Percentiles rank a stretch among this genome's conserved stretches.
Evolutionary conservation across 768 basidiomycete species (phyloP).

Genomic region (Rhizopogon vesiculosus): DNA sequence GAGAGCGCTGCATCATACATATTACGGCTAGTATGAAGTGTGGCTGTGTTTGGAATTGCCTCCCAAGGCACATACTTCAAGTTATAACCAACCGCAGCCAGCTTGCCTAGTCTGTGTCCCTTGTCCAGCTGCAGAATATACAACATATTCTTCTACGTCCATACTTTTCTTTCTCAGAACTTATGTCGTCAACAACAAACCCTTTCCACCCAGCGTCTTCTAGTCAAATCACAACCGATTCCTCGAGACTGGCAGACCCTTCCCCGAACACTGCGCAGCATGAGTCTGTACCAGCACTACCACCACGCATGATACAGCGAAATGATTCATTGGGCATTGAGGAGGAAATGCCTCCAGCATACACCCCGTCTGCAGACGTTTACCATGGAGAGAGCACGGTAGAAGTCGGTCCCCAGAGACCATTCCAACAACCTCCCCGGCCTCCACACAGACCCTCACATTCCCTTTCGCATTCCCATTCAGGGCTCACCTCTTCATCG

Average conservation of each 20-base stretch:
- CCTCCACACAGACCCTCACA: constrained; percentile 3
- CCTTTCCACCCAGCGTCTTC: neutral
- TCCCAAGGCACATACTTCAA: no score
- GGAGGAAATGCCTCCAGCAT: constrained; percentile 68
- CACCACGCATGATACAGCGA: neutral
- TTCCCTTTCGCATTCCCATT: constrained; percentile 3
- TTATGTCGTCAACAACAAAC: neutral
- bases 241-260: neutral
- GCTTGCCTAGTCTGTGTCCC: no score
- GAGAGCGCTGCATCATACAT: no score
- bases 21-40: constrained; percentile 21
- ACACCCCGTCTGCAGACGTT: constrained; percentile 52
- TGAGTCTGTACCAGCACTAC: neutral
- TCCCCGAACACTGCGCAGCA: neutral
- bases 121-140: no score
- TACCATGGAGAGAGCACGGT: constrained; percentile 57
- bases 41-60: neutral
- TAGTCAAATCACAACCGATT: neutral
- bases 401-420: constrained; percentile 56
- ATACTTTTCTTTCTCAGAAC: neutral
- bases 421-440: constrained; percentile 47
- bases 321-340: constrained; percentile 14
- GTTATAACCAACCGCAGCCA: no score
- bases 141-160: neutral
- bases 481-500: neutral